phyloP scores from a whole-genome alignment of 176 grass and related monocot species.

The Oryza meridionalis region DNA sequence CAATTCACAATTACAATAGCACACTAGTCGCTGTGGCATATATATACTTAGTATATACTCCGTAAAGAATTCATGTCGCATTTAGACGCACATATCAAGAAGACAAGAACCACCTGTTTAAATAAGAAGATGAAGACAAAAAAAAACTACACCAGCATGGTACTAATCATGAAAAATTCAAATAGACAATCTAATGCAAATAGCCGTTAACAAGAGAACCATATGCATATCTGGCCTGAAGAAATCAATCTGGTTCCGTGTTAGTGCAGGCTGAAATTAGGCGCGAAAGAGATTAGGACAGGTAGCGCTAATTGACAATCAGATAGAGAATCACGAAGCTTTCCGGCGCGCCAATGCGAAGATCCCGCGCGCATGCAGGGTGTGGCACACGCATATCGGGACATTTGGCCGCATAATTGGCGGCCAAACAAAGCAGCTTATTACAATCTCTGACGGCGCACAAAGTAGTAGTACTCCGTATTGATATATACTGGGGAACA shows the following conservation, averaged over 20 bases:
- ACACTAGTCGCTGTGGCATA: not conserved
- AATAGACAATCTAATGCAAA: not conserved
- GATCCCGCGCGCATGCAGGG: not conserved
- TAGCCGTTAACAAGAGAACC: not conserved
- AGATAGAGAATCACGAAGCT: not conserved
- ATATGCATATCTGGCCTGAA: not conserved
- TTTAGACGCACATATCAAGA: constrained; percentile 3
- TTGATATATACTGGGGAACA: not conserved
- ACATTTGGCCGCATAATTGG: not conserved
- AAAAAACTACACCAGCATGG: not conserved
- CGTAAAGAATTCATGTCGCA: not conserved
- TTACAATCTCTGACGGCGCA: not conserved
- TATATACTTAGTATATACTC: not conserved
- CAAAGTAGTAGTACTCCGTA: not conserved
- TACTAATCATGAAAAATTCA: not conserved
- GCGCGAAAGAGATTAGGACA: not conserved
- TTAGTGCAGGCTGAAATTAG: not conserved
- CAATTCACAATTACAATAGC: not conserved
- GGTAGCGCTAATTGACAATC: not conserved
- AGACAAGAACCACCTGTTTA: not conserved
- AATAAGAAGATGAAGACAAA: not conserved
- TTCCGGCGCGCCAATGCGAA: constrained; percentile 26
- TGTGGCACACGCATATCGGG: not conserved
- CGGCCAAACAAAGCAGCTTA: not conserved
- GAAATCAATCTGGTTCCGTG: not conserved